Evolutionary conservation across 768 basidiomycete genomes (phyloP), one percentile per base, ranked within the genome.

Genomic region (Mycena metata): DNA sequence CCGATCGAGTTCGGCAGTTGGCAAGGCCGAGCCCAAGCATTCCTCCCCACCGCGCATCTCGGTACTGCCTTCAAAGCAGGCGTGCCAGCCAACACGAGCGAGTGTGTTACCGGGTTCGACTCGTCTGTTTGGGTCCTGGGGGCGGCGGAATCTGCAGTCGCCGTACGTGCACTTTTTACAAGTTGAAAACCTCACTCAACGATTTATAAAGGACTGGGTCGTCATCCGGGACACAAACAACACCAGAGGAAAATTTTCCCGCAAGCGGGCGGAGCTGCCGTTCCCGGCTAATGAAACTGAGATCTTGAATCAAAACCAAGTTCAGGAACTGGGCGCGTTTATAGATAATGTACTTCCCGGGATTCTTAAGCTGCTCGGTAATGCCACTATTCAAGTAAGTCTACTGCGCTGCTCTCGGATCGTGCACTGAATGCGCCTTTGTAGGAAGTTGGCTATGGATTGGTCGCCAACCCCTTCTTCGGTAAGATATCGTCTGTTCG

Each of bases 331-430:
- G 41, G 50, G 50, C 36, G 50, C 50, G 24, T 62, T 62, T 49
- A 0, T 62, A 41, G 52, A 36, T 26, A 19, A 21, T 6, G 26
- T 43, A 30, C 60, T 62, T 52, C 60, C 58, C 30, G 49, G 39
- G 30, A 43, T 62, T 51, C 60, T 62, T 24, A 21, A 11, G 12
- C 60, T 51, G 49, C 50, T 62, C 8, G 60, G 46, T 10, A 62
- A 62, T 62, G 60, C 50, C 49, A 62, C 50, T 30, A 62, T 62
- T 52, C 60, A 62, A 43, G 60, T 62, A 52, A 41, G 60, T 62
- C 5, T 42, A 62, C 39, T 43, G n/a, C 47, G 19, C n/a, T n/a
- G n/a, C n/a, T n/a, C n/a, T n/a, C n/a, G 49, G 35, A 62, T 50
- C 26, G 30, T 30, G 39, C 35, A 10, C 36, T 39, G 21, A 33